Evolutionary conservation across 495 filamentous ascomycete species (phyloP).

Genomic region (Neurospora sp.): DNA sequence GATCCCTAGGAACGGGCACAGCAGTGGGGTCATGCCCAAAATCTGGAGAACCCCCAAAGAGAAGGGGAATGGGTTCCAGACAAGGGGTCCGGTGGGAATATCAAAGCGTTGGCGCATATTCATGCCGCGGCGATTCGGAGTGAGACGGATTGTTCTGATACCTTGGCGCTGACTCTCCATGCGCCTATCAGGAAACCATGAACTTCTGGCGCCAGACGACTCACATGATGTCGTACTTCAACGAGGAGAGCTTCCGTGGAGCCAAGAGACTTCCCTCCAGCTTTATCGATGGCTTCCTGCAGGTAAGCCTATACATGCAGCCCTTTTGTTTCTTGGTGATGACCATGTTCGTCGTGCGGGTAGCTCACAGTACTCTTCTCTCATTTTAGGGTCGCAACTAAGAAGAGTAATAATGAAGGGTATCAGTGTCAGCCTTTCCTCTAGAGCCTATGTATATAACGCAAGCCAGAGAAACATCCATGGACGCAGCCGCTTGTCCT

Average conservation of each 20-base stretch:
- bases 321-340: not conserved
- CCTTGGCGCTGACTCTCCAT: not conserved
- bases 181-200: conserved; percentile 69
- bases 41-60: not conserved
- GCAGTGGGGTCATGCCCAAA: not conserved
- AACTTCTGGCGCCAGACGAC: conserved; percentile 98
- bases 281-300: conserved; percentile 89
- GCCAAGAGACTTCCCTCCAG: conserved; percentile 71
- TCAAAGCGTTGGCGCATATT: not conserved
- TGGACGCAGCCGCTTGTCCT: not conserved
- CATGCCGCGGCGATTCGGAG: not conserved
- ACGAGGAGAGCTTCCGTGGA: conserved; percentile 61
- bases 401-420: conserved; percentile 11
- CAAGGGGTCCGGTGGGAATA: not conserved
- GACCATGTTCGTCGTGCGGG: not conserved
- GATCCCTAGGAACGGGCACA: not conserved
- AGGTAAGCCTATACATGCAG: conserved; percentile 41
- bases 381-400: conserved; percentile 41
- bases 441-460: not conserved
- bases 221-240: conserved; percentile 96
- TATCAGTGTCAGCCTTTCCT: not conserved
- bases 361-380: not conserved
- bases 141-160: not conserved
- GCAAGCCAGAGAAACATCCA: not conserved
- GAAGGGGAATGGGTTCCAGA: not conserved